Base-by-base conservation (phyloP, 2,329 filamentous ascomycete species). In the Gaeumannomyces sp. region DNA sequence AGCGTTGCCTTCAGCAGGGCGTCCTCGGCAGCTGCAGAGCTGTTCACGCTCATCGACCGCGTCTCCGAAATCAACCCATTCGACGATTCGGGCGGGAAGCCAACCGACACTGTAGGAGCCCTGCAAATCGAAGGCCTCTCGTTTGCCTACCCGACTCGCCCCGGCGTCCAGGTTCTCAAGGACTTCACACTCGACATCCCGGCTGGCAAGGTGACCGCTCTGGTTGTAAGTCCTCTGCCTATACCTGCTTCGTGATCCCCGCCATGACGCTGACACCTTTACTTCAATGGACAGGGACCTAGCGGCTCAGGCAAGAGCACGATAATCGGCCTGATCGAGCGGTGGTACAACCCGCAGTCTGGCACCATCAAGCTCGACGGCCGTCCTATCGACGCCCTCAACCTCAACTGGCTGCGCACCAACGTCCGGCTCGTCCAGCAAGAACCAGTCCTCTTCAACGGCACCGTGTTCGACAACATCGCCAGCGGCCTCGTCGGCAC, bases 381-480 rank as follows among this genome's bases (percentile, higher is more conserved):
- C 4, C 70, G 67, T 3, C 69, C 71, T 0, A 75, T 77, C 59
- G 68, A 73, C 13, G 28, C 71, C 2, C 68, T 78, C 13, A 78
- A 78, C 65, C 68, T 78, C 33, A 75, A 74, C 60, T 78, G 71
- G 81, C 90, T 74, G 88, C 79, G 84, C 61, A 80, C 79, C 1
- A 81, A 86, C 67, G 89, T 90, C 65, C 85, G 86, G 0, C 77
- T 90, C 6, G 88, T 90, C 4, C 85, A 89, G 67, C 88, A 90
- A 70, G 87, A 90, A 65, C 86, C 87, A 0, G 87, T 88, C 65
- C 77, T 90, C 1, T 90, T 90, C 73, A 88, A 89, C 69, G 83
- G 86, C 50, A 85, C 85, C 0, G 86, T 90, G 50, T 84, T 79
- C 69, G 80, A 81, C 14, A 90, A 90, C 67, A 85, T 90, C 6